Base-by-base conservation (phyloP, 768 basidiomycete genomes). In the Crassisporium funariophilum region DNA sequence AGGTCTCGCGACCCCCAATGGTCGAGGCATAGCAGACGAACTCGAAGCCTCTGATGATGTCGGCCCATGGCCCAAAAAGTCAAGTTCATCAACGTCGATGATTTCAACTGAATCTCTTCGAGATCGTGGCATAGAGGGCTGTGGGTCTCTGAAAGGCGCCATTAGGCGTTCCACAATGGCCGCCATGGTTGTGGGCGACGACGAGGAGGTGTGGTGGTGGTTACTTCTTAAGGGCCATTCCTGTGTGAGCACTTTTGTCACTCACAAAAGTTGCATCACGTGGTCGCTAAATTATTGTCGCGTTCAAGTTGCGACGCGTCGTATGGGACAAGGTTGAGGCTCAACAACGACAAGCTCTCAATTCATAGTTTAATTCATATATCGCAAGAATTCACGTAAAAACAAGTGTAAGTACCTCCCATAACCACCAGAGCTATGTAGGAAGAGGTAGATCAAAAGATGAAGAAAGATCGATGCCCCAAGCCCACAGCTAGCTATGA, bases 1-100 rank as follows among this genome's bases (percentile, higher is more conserved):
- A 15, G 48, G 39, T 46, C 52, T 29, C 20, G 41, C n/a, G 15
- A 25, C 31, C 10, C n/a, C n/a, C n/a, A n/a, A n/a, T n/a, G 43
- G 52, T 45, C 44, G 31, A 27, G 37, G 23, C 36, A 41, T 41
- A 29, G 37, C 36, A 21, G 46, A 36, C 35, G 49, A 37, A 21
- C 49, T 38, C 38, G 56, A 39, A 23, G 21, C 38, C 46, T 23
- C 13, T 10, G 46, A 34, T 24, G 53, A 39, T 33, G 48, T 38
- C 17, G 52, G 20, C 12, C 44, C 47, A 38, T 10, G 17, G 24
- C 41, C 25, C 12, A n/a, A 20, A 9, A 19, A 31, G 49, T 53
- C 53, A 48, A 60, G 46, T 45, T 70, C 70, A 58, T 77, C 74
- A 46, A 75, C 74, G 59, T 77, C 74, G 57, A 75, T 75, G 46